Conservation (phyloP, 2,329 filamentous ascomycete genomes). For the Colletotrichum limetticola region DNA sequence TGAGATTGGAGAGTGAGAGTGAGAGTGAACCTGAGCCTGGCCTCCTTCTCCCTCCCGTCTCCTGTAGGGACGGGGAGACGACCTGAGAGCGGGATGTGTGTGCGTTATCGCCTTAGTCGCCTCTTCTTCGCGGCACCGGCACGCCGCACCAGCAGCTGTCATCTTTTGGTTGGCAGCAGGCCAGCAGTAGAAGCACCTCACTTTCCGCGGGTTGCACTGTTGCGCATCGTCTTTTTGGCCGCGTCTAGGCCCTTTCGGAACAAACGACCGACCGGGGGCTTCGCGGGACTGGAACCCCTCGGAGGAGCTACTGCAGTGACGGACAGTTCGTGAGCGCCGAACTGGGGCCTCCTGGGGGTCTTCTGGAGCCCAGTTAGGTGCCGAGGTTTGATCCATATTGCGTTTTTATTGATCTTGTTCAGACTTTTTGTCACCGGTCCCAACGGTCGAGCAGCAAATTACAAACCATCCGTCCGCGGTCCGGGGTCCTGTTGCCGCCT, state of each 20-base stretch:
- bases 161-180: background rate
- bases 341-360: background rate
- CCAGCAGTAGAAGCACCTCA: background rate
- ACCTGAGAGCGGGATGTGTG: background rate
- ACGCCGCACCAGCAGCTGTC: background rate
- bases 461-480: background rate
- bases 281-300: slow-evolving; percentile 3
- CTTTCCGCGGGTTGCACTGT: background rate
- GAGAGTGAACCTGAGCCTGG: too few relatives aligned
- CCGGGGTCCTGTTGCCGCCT: background rate
- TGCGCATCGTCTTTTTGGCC: background rate
- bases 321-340: background rate
- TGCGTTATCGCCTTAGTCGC: background rate
- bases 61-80: background rate
- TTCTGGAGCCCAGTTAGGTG: background rate
- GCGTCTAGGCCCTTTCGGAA: slow-evolving; percentile 17
- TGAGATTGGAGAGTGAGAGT: too few relatives aligned
- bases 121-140: background rate
- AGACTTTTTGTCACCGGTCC: background rate
- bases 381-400: slow-evolving; percentile 1
- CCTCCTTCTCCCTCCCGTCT: too few relatives aligned
- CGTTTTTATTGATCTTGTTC: background rate
- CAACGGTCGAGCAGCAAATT: background rate
- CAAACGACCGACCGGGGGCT: slow-evolving; percentile 15
- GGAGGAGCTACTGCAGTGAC: slow-evolving; percentile 3